Conservation (phyloP, 768 basidiomycete genomes). For the Boletus rubroflammeus region DNA sequence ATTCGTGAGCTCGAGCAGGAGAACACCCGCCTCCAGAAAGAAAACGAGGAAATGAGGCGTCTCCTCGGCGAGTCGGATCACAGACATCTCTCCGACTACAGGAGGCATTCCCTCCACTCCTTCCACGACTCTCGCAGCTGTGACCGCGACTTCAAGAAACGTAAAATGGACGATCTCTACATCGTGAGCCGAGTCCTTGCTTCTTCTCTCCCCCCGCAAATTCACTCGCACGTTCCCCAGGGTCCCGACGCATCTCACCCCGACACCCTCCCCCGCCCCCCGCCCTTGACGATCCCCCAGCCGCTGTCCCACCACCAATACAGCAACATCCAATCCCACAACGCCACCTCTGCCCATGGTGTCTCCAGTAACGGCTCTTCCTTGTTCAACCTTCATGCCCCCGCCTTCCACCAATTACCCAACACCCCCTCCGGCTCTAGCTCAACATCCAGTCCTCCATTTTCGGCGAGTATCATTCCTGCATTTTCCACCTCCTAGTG, state of each 20-base stretch:
- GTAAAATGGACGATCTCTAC: conserved; percentile 60
- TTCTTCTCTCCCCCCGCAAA: background rate
- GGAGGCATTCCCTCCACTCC: conserved; percentile 44
- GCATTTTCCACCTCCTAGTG: conserved; percentile 25
- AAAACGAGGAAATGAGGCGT: conserved; percentile 72
- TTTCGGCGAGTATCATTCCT: conserved; percentile 77
- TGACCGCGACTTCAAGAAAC: conserved; percentile 60
- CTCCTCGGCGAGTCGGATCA: conserved; percentile 50
- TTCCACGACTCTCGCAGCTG: conserved; percentile 48
- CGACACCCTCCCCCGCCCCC: conserved; percentile 38
- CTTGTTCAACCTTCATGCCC: conserved; percentile 51
- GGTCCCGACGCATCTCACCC: conserved; percentile 45
- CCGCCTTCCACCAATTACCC: conserved; percentile 59
- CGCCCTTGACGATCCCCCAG: conserved; percentile 63
- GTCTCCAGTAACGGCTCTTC: conserved; percentile 38
- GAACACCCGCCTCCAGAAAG: conserved; percentile 62
- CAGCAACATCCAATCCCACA: conserved; percentile 37
- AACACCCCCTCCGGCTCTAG: conserved; percentile 72
- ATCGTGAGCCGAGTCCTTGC: conserved; percentile 35
- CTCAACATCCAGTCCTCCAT: conserved; percentile 73
- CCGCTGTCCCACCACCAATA: conserved; percentile 50
- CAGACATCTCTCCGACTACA: conserved; percentile 41
- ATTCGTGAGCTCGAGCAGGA: conserved; percentile 84
- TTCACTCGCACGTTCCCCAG: conserved; percentile 25
- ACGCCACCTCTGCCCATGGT: conserved; percentile 38